phyloP scores from a whole-genome alignment of 768 basidiomycete genomes.

The Boletus rubroflammeus region DNA sequence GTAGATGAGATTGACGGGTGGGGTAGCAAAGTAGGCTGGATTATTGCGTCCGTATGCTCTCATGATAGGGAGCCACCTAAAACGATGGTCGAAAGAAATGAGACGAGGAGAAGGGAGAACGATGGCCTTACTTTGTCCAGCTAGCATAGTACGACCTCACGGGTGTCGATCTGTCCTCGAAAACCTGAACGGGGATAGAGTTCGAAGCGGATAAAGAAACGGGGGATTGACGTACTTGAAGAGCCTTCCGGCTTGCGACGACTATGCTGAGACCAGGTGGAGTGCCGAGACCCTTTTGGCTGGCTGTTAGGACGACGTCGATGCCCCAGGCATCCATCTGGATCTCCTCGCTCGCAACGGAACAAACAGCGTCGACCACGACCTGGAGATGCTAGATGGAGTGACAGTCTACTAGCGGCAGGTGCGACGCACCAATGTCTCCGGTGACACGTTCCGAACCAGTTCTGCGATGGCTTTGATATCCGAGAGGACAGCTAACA shows the following conservation, averaged over 20 bases:
- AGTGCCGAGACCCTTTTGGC: conserved; percentile 89
- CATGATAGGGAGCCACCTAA: conserved; percentile 91
- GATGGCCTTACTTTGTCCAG: conserved; percentile 68
- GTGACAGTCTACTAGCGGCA: neutral
- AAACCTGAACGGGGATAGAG: neutral
- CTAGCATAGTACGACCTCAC: conserved; percentile 80
- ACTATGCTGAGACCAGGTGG: conserved; percentile 92
- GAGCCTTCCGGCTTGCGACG: conserved; percentile 73
- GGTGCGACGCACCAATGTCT: conserved; percentile 60
- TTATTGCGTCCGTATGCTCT: conserved; percentile 80
- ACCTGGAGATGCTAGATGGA: conserved; percentile 41
- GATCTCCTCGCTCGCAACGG: conserved; percentile 94
- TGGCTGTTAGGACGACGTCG: conserved; percentile 83
- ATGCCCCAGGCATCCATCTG: conserved; percentile 90
- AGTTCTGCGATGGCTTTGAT: conserved; percentile 71
- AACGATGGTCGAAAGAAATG: neutral
- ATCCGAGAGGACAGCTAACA: conserved; percentile 76
- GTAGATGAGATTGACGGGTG: conserved; percentile 91
- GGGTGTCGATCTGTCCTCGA: conserved; percentile 39
- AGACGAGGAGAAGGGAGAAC: neutral
- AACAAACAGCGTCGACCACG: conserved; percentile 91
- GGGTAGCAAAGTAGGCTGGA: conserved; percentile 91
- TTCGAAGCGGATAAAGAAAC: neutral
- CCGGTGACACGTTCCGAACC: conserved; percentile 74
- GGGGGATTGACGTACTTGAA: conserved; percentile 44